Evolutionary conservation across 2,329 filamentous ascomycete genomes (phyloP), one percentile per base, ranked within the genome.

Genomic region (Aspergillus pseudoglaucus): DNA sequence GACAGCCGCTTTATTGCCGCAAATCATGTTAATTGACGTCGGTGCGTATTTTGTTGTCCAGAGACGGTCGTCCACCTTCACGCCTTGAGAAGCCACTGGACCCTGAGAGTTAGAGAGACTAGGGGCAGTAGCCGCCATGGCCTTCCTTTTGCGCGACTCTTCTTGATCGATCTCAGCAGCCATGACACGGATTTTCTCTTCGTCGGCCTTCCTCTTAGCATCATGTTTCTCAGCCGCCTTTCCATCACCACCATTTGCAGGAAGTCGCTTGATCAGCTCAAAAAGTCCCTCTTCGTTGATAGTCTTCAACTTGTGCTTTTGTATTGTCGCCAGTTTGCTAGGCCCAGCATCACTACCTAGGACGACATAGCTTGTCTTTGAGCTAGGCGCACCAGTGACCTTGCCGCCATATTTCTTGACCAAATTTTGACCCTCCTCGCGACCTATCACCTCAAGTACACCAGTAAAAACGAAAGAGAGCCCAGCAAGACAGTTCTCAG

Each of bases 1-100:
- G 1, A 98, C 91, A 25, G 85, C 81, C 1, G 73, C 77, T 68
- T 97, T 97, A 71, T 98, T 98, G 54, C 93, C 93, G 65, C 91
- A 97, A 42, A 98, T 95, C 64, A 96, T 90, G 49, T 73, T 85
- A 39, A 94, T 75, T 47, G 85, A 80, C 1, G 86, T 87, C 2
- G 93, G 93, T 0, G 93, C 93, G 68, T 98, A 97, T 60, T 96
- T 97, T 40, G 85, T 87, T 1, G 93, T 98, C 86, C 93, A 95
- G 2, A 98, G 76, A 56, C 88, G 83, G 50, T 81, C 78, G 46
- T 82, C 76, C 33, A 75, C 66, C 46, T 67, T 69, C 0, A 75
- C 61, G 18, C 61, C 54, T 48, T 69, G 65, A 38, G 71, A 75
- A 43, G 46, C 49, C 40, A 60, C 47, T 25, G 73, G 71, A 44